Percentiles rank a stretch among this genome's conserved stretches.
phyloP scores from a whole-genome alignment of 2,329 filamentous ascomycete species.

The Didymellaceae sp. region DNA sequence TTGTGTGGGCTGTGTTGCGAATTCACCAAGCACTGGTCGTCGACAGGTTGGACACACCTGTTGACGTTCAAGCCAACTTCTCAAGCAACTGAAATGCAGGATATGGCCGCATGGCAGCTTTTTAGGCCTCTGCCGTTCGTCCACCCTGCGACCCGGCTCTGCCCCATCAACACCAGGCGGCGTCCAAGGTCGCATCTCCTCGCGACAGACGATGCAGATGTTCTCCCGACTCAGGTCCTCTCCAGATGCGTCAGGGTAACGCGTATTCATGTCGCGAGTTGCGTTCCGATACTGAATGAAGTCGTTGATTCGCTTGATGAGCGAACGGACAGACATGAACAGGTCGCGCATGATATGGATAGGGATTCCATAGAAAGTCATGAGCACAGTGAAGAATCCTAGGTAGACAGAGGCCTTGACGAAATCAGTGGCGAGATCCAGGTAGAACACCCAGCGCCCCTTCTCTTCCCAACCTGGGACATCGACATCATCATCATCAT shows the following conservation, averaged over 20 bases:
- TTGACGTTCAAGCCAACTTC: slow-evolving; percentile 96
- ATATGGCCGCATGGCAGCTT: slow-evolving; percentile 97
- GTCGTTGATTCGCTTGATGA: slow-evolving; percentile 86
- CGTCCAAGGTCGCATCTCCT: slow-evolving; percentile 88
- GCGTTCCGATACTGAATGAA: slow-evolving; percentile 90
- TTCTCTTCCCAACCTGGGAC: slow-evolving; percentile 97
- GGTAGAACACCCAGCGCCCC: slow-evolving; percentile 86
- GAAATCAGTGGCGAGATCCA: slow-evolving; percentile 88
- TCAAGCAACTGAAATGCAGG: slow-evolving; percentile 89
- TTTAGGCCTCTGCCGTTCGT: slow-evolving; percentile 87
- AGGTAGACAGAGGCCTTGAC: slow-evolving; percentile 89
- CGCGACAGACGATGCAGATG: slow-evolving; percentile 96
- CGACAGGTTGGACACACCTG: slow-evolving; percentile 97
- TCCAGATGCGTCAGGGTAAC: slow-evolving; percentile 86
- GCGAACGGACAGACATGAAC: slow-evolving; percentile 91
- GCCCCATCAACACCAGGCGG: slow-evolving; percentile 54
- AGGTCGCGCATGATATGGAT: slow-evolving; percentile 97
- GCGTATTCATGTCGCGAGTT: slow-evolving; percentile 88
- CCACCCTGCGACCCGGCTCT: slow-evolving; percentile 56
- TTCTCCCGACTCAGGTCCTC: slow-evolving; percentile 87
- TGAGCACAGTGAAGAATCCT: slow-evolving; percentile 89
- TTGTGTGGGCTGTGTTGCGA: slow-evolving; percentile 36
- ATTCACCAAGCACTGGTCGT: slow-evolving; percentile 70
- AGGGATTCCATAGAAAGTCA: slow-evolving; percentile 92
- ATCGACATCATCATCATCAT: slow-evolving; percentile 93